A percentile compares a stretch with the other conserved stretches of the same genome.
Evolutionary conservation across 805 yeast genomes (phyloP).

Genomic region (Spathaspora gorwiae): DNA sequence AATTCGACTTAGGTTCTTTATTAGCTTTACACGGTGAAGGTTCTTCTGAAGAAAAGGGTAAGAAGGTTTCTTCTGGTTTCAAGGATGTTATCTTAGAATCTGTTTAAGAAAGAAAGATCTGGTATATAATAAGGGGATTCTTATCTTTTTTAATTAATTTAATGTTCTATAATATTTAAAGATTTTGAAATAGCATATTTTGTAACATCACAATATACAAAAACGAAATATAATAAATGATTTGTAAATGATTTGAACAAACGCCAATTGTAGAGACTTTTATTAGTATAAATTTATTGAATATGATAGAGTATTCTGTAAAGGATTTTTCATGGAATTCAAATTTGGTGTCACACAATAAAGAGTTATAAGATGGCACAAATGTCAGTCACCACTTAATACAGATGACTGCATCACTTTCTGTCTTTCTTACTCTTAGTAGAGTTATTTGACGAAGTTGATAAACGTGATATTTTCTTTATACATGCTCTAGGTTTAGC

Average conservation of each 20-base stretch:
- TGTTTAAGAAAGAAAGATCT: slow-evolving; percentile 49
- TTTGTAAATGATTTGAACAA: neutral
- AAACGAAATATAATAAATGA: neutral
- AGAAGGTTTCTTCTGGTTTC: slow-evolving; percentile 96
- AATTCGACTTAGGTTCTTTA: slow-evolving; percentile 95
- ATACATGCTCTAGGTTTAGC: too few species aligned
- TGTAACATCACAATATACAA: slow-evolving; percentile 2
- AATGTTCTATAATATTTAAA: neutral
- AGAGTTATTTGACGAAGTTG: too few species aligned
- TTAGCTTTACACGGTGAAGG: slow-evolving; percentile 97
- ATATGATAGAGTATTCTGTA: too few species aligned
- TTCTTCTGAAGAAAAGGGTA: slow-evolving; percentile 87
- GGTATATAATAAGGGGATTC: neutral
- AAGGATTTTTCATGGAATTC: too few species aligned
- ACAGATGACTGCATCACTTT: too few species aligned
- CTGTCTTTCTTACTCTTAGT: too few species aligned
- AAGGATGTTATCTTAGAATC: slow-evolving; percentile 98
- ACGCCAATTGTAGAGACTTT: neutral
- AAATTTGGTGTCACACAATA: too few species aligned
- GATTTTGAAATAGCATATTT: slow-evolving; percentile 2
- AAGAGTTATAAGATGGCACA: too few species aligned
- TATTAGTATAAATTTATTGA: too few species aligned
- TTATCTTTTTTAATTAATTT: neutral
- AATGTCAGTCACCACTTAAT: too few species aligned
- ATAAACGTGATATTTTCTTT: too few species aligned